Evolutionary conservation across 768 basidiomycete species (phyloP), one percentile per base, ranked within the genome.

Genomic region (Macrolepiota fuliginosa): DNA sequence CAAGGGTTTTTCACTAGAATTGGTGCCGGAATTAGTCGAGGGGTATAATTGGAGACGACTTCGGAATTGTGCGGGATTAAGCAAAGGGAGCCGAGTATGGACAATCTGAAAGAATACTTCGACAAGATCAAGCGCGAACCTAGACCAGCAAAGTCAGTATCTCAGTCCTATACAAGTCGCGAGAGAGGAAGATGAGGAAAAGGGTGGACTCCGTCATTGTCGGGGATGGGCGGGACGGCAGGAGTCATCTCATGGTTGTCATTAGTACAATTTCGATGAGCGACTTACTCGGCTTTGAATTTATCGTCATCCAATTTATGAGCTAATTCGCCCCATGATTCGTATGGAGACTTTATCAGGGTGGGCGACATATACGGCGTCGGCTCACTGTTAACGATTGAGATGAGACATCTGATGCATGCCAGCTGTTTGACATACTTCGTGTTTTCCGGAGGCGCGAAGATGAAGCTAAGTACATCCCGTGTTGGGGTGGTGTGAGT

Each of bases 101-200:
- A 92, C 90, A 63, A 92, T 91, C 73, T 96, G 92, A 72, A 96
- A 96, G 77, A 89, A 98, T 49, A 96, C 93, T 75, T 97, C 94
- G 69, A 96, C 88, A 56, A 97, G 88, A 76, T 98, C 94, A 56
- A 90, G 85, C 2, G 94, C 90, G 69, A 98, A 92, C 74, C 95
- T 97, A 69, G 59, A 62, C 55, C 66, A 66, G 51, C 60, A 56
- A 51, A 61, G 65, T 66, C 46, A 63, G 63, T 51, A 45, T 40
- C 36, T 25, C 25, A 55, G 62, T 52, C 29, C 56, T 64, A 40
- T 61, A 63, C 52, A 59, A 54, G 64, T 59, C 56, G 62, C 52
- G 39, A 56, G 61, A 49, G 62, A 53, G 65, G 66, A 63, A 58
- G 58, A 45, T 58, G 58, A 62, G 58, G 62, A 19, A 39, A 52